Percentiles rank a stretch among this genome's conserved stretches.
Evolutionary conservation across 2,329 filamentous ascomycete genomes (phyloP).

Genomic region (Capronia americana): DNA sequence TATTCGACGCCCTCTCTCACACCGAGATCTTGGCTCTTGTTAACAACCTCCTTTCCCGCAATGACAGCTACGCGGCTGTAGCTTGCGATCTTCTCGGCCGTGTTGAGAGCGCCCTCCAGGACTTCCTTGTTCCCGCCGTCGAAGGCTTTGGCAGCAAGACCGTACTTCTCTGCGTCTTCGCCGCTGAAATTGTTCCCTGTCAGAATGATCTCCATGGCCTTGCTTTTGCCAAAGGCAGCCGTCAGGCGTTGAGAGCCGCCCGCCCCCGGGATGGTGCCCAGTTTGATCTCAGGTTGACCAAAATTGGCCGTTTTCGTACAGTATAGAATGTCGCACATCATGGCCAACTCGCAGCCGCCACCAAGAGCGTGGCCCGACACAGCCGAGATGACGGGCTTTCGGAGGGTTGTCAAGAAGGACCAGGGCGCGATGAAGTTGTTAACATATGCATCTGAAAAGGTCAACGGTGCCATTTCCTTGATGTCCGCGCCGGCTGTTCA

Average conservation of each 20-base stretch:
- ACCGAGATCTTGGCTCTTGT: conserved; percentile 93
- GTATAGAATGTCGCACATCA: conserved; percentile 98
- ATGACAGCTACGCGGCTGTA: conserved; percentile 87
- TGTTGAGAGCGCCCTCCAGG: conserved; percentile 79
- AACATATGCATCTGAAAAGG: conserved; percentile 85
- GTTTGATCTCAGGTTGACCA: conserved; percentile 95
- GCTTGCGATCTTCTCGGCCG: conserved; percentile 86
- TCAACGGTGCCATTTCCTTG: conserved; percentile 96
- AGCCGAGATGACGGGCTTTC: conserved; percentile 92
- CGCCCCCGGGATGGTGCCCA: conserved; percentile 89
- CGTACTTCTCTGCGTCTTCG: conserved; percentile 85
- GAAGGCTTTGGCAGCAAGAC: conserved; percentile 83
- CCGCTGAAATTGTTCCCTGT: conserved; percentile 86
- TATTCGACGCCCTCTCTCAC: conserved; percentile 92
- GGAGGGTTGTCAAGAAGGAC: conserved; percentile 83
- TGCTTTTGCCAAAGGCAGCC: conserved; percentile 79
- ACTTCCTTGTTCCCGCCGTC: conserved; percentile 76
- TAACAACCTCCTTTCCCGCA: conserved; percentile 96
- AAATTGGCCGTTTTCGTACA: conserved; percentile 86
- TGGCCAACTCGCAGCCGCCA: conserved; percentile 92
- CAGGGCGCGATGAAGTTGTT: conserved; percentile 93
- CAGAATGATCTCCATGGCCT: conserved; percentile 89
- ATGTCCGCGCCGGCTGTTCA: conserved; percentile 84
- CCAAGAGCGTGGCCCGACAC: conserved; percentile 94
- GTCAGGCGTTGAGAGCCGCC: conserved; percentile 91